Percentiles rank a stretch among this genome's conserved stretches.
Evolutionary conservation across 345 rosid genomes (phyloP).

Genomic region (Eucalyptus sp.): DNA sequence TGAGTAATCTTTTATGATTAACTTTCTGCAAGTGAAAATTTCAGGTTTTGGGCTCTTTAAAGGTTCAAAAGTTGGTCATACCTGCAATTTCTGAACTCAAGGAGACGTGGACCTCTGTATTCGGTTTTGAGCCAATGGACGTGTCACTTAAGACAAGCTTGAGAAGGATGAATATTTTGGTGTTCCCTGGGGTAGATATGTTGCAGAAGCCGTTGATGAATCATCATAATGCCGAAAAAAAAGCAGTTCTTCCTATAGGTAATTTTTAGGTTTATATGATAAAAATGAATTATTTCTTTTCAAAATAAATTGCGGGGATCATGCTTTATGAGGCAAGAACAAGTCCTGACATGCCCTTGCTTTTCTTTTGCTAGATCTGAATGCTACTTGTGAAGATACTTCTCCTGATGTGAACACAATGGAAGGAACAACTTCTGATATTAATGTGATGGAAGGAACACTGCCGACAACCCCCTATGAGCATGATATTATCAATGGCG

Average conservation of each 20-base stretch:
- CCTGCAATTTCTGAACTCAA: constrained; percentile 85
- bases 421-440: neutral
- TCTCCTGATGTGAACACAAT: neutral
- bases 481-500: neutral
- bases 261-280: neutral
- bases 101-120: constrained; percentile 84
- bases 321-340: neutral
- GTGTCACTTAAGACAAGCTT: constrained; percentile 25
- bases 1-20: neutral
- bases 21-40: neutral
- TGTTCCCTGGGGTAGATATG: constrained; percentile 89
- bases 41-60: constrained; percentile 67
- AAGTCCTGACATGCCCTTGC: neutral
- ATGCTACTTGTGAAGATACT: constrained; percentile 1
- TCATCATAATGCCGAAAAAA: constrained; percentile 9
- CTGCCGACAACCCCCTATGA: neutral
- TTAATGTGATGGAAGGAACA: neutral
- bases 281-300: neutral
- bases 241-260: constrained; percentile 13
- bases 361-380: constrained; percentile 6
- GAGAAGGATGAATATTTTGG: constrained; percentile 59
- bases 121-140: constrained; percentile 60
- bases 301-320: neutral
- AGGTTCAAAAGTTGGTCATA: constrained; percentile 73
- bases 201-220: constrained; percentile 49